Percentiles rank a stretch among this genome's conserved stretches.
phyloP scores from a whole-genome alignment of 495 filamentous ascomycete species.

The Extremus antarcticus region DNA sequence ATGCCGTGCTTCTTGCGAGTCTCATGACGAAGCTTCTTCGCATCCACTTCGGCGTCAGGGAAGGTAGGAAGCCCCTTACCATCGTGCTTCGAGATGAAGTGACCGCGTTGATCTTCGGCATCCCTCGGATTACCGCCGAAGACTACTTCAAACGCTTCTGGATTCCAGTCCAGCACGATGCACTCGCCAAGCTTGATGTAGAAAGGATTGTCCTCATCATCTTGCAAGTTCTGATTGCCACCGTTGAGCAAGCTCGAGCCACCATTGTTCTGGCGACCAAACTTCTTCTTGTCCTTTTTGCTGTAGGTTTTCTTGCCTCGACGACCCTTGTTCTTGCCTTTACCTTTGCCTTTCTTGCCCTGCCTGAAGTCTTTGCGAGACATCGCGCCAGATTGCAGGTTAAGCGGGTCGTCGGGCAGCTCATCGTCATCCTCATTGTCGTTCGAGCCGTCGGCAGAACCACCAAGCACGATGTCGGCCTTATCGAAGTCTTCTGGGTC shows the following conservation, averaged over 20 bases:
- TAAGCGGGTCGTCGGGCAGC: background rate
- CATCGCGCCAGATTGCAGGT: background rate
- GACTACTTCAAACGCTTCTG: slow-evolving; percentile 52
- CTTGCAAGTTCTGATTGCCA: slow-evolving; percentile 5
- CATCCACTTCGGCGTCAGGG: slow-evolving; percentile 56
- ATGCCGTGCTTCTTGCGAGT: slow-evolving; percentile 62
- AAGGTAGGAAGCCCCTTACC: slow-evolving; percentile 36
- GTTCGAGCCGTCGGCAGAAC: background rate
- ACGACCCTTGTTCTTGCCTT: slow-evolving; percentile 5
- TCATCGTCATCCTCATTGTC: slow-evolving; percentile 9
- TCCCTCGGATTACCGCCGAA: slow-evolving; percentile 44
- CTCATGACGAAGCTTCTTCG: slow-evolving; percentile 45
- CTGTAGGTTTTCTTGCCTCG: slow-evolving; percentile 19
- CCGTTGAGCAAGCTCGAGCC: slow-evolving; percentile 6
- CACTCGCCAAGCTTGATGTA: slow-evolving; percentile 67
- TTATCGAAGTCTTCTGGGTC: slow-evolving; percentile 13
- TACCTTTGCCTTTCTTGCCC: slow-evolving; percentile 5
- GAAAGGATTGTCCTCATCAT: slow-evolving; percentile 41
- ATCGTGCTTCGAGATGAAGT: slow-evolving; percentile 17
- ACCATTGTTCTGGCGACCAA: background rate
- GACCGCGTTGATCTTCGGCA: slow-evolving; percentile 40
- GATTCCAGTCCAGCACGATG: slow-evolving; percentile 73
- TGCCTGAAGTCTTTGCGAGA: slow-evolving; percentile 8
- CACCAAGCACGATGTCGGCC: slow-evolving; percentile 15
- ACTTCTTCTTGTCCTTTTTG: slow-evolving; percentile 22